These are phyloP conservation scores for Venturia asperata DNA, from an alignment of 2,329 filamentous ascomycete genomes.

Conservation along the genomic window DNA sequence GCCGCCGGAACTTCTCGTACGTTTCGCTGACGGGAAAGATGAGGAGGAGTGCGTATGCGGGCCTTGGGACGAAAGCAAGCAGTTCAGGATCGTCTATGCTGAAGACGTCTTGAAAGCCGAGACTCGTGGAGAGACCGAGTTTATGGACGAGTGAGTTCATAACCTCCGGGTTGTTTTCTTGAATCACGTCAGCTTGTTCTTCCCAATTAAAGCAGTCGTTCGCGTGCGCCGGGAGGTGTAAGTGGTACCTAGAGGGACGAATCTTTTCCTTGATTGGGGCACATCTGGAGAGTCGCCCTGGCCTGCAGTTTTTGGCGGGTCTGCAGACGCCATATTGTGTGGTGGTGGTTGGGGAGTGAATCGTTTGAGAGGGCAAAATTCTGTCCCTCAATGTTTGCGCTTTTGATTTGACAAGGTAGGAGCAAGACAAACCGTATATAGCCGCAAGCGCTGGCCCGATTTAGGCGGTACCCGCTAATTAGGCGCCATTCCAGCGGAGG, in stretches of 20 bases:
- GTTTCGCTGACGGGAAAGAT: slow-evolving; percentile 78
- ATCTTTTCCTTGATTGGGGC: slow-evolving; percentile 16
- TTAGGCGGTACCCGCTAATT: background rate
- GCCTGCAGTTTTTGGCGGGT: background rate
- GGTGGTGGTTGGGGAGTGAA: background rate
- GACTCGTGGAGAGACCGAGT: slow-evolving; percentile 70
- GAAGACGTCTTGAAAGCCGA: slow-evolving; percentile 86
- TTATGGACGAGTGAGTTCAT: slow-evolving; percentile 77
- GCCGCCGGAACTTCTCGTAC: slow-evolving; percentile 69
- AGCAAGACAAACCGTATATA: background rate
- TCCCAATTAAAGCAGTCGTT: background rate
- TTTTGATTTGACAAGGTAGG: background rate
- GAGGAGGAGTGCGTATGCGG: slow-evolving; percentile 79
- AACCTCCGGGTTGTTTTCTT: slow-evolving; percentile 75
- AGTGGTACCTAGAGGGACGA: slow-evolving; percentile 19
- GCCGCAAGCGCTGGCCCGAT: background rate
- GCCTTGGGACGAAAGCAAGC: slow-evolving; percentile 79
- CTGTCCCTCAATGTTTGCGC: background rate
- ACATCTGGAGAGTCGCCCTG: slow-evolving; percentile 16
- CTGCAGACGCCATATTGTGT: slow-evolving; percentile 13
- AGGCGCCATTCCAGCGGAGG: background rate
- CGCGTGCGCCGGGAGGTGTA: background rate
- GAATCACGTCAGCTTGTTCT: slow-evolving; percentile 6
- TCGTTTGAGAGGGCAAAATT: background rate
- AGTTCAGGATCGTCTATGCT: slow-evolving; percentile 80